These are phyloP conservation scores for Mycena latifolia DNA, from an alignment of 768 basidiomycete species.

Conservation along the genomic window DNA sequence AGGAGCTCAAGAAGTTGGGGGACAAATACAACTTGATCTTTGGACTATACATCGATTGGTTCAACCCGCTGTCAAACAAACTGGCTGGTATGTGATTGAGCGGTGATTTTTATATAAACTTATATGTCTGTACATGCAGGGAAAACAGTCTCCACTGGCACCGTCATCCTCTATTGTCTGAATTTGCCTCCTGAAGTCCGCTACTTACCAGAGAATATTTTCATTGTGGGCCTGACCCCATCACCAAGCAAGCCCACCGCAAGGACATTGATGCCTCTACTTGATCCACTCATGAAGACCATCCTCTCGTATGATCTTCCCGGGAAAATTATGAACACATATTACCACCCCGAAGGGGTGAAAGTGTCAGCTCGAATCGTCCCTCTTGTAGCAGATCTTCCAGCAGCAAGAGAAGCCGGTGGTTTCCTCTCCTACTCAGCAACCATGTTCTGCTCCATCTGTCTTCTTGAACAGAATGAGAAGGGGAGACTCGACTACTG, in stretches of 20 bases:
- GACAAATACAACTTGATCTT: no score
- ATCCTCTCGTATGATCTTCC: not conserved
- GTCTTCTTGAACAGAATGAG: slow-evolving; percentile 24
- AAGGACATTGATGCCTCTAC: not conserved
- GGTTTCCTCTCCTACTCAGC: slow-evolving; percentile 30
- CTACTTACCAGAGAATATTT: slow-evolving; percentile 40
- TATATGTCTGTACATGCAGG: not conserved
- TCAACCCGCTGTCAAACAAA: no score
- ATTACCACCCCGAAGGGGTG: slow-evolving; percentile 28
- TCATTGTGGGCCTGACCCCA: slow-evolving; percentile 42
- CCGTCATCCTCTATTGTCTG: slow-evolving; percentile 37
- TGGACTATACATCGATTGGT: no score
- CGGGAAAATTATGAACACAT: slow-evolving; percentile 22
- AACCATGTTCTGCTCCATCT: slow-evolving; percentile 36
- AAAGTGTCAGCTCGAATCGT: slow-evolving; percentile 24
- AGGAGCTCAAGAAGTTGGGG: no score
- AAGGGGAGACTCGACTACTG: slow-evolving; percentile 26
- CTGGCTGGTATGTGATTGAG: slow-evolving; percentile 28
- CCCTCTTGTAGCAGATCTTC: slow-evolving; percentile 33
- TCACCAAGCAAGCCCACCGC: slow-evolving; percentile 26
- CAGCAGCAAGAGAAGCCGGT: slow-evolving; percentile 29
- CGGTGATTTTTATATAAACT: no score
- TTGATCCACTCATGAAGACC: slow-evolving; percentile 16
- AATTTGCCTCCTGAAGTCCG: slow-evolving; percentile 42
- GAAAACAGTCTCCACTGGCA: slow-evolving; percentile 23